A percentile compares a stretch with the other conserved stretches of the same genome.
phyloP scores from a whole-genome alignment of 257 asterid genomes.

The Misopates orontium region DNA sequence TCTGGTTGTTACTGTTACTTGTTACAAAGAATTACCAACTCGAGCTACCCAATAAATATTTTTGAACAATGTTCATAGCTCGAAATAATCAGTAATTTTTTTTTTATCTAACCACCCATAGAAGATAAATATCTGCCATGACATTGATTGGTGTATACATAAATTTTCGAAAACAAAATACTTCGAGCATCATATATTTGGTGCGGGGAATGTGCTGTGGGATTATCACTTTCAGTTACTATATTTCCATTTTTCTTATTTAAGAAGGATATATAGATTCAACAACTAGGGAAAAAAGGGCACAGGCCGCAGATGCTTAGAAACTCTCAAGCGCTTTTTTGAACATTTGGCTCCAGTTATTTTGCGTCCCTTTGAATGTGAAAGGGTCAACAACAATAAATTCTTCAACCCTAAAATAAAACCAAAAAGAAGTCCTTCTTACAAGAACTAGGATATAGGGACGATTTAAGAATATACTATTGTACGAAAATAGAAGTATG shows the following conservation, averaged over 20 bases:
- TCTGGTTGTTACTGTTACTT: no score
- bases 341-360: constrained; percentile 23
- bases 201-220: constrained; percentile 18
- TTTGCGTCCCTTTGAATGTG: constrained; percentile 33
- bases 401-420: not conserved
- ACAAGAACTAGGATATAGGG: not conserved
- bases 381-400: no score
- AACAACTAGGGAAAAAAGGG: constrained; percentile 23
- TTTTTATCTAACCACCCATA: no score
- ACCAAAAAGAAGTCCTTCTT: not conserved
- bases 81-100: no score
- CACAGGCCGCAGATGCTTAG: constrained; percentile 39
- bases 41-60: no score
- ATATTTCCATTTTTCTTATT: not conserved
- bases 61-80: no score
- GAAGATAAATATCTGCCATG: no score
- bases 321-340: constrained; percentile 27
- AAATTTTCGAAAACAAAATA: no score
- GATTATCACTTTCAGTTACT: not conserved
- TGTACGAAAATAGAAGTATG: constrained; percentile 20
- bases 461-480: constrained; percentile 36
- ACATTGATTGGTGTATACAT: no score
- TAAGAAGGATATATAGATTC: constrained; percentile 13
- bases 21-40: no score
- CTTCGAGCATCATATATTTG: not conserved